These are phyloP conservation scores for Erythrobasidium yunnanense DNA, from an alignment of 768 basidiomycete genomes.

Conservation along the genomic window DNA sequence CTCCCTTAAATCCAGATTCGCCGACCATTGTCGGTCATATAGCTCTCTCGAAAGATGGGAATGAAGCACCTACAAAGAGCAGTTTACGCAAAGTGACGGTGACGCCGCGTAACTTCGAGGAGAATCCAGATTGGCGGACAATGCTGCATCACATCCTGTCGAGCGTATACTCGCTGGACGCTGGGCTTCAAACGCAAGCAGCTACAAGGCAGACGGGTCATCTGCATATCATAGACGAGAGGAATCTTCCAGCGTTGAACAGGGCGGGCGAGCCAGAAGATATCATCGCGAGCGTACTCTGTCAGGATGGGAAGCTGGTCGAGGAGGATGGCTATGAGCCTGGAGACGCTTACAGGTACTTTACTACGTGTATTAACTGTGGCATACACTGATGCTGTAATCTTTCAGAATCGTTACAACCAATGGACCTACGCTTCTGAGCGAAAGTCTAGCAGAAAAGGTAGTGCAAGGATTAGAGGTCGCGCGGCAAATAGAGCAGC, in stretches of 20 bases:
- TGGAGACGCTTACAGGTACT: constrained; percentile 13
- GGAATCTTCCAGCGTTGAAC: constrained; percentile 3
- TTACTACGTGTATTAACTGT: no score
- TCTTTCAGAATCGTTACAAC: constrained; percentile 13
- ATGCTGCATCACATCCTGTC: constrained; percentile 14
- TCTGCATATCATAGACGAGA: constrained; percentile 18
- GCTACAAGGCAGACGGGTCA: background rate
- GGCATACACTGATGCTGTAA: no score
- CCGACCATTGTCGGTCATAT: constrained; percentile 3
- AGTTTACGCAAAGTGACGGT: background rate
- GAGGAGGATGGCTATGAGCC: constrained; percentile 6
- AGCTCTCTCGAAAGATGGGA: no score
- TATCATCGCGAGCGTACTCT: constrained; percentile 21
- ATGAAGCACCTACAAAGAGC: background rate
- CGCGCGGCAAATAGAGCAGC: constrained; percentile 11
- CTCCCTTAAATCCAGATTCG: constrained; percentile 1
- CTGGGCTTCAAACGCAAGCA: background rate
- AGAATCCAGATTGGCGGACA: constrained; percentile 16
- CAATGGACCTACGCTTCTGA: constrained; percentile 17
- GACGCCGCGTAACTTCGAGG: constrained; percentile 5
- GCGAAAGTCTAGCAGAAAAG: background rate
- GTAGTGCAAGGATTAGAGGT: constrained; percentile 7
- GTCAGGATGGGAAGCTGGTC: constrained; percentile 2
- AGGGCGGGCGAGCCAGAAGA: constrained; percentile 24
- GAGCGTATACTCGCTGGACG: background rate